These are phyloP conservation scores for Colletotrichum nymphaeae DNA, from an alignment of 2,329 filamentous ascomycete species.

Conservation along the genomic window DNA sequence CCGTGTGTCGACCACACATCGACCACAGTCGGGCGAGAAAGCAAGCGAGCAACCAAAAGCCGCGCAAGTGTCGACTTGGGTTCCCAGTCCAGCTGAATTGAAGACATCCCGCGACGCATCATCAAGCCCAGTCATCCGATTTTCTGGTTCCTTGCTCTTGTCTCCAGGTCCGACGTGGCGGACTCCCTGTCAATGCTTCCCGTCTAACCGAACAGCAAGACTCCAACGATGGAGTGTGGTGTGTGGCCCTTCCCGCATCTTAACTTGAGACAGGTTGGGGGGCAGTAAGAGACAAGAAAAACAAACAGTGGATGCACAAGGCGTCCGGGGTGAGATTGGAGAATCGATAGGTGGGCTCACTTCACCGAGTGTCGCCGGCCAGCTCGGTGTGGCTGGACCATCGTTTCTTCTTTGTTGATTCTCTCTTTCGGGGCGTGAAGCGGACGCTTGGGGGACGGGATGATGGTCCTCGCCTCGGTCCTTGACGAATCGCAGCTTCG, in stretches of 20 bases:
- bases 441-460: not conserved
- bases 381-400: conserved; percentile 16
- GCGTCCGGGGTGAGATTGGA: not conserved
- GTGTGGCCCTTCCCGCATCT: not conserved
- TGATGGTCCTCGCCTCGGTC: not conserved
- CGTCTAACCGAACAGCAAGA: not conserved
- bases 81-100: not conserved
- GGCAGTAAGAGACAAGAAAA: not conserved
- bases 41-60: not conserved
- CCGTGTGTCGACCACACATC: not conserved
- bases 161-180: not conserved
- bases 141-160: not conserved
- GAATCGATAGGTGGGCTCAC: not conserved
- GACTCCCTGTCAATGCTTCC: not conserved
- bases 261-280: not conserved
- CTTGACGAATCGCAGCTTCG: conserved; percentile 10
- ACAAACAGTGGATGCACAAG: not conserved
- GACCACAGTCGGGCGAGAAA: not conserved
- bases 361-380: conserved; percentile 21
- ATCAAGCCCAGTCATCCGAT: not conserved
- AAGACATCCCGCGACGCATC: not conserved
- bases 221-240: not conserved
- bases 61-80: not conserved
- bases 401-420: conserved; percentile 9
- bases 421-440: not conserved